Evolutionary conservation across 805 yeast species (phyloP).

Genomic region (Sungouiozyma intestinalis): DNA sequence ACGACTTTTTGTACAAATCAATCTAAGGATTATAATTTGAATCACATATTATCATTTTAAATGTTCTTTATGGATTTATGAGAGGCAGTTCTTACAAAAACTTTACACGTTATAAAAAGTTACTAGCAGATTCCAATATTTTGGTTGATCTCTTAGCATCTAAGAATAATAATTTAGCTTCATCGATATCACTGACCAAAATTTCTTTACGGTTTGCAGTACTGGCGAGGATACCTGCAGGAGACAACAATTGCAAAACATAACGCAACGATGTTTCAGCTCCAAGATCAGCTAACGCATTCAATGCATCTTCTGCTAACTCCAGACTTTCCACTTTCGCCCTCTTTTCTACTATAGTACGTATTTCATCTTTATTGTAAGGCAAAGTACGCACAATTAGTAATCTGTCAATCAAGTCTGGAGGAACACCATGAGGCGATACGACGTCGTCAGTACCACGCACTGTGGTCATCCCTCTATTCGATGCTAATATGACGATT

Average conservation of each 20-base stretch:
- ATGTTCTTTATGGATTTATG: neutral
- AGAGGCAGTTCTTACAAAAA: no score
- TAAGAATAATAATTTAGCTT: conserved; percentile 70
- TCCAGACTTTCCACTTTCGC: conserved; percentile 67
- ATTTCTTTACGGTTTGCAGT: conserved; percentile 64
- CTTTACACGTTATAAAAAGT: conserved; percentile 22
- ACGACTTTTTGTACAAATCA: neutral
- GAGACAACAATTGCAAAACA: conserved; percentile 82
- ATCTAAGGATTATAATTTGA: neutral
- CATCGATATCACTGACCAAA: conserved; percentile 62
- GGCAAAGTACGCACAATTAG: conserved; percentile 87
- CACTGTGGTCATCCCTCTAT: conserved; percentile 85
- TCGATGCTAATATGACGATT: conserved; percentile 89
- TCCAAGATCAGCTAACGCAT: conserved; percentile 64
- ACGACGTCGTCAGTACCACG: conserved; percentile 80
- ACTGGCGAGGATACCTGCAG: conserved; percentile 74
- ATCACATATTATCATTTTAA: neutral
- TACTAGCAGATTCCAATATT: conserved; percentile 37
- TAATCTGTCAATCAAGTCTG: conserved; percentile 85
- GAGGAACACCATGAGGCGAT: conserved; percentile 95
- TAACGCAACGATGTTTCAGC: conserved; percentile 75
- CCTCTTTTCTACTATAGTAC: conserved; percentile 72
- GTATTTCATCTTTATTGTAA: conserved; percentile 75
- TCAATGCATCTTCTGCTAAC: conserved; percentile 58
- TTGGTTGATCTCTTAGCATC: conserved; percentile 77